Evolutionary conservation across 352 stramenopile species (phyloP).

Genomic region (Phytophthora colocasiae): DNA sequence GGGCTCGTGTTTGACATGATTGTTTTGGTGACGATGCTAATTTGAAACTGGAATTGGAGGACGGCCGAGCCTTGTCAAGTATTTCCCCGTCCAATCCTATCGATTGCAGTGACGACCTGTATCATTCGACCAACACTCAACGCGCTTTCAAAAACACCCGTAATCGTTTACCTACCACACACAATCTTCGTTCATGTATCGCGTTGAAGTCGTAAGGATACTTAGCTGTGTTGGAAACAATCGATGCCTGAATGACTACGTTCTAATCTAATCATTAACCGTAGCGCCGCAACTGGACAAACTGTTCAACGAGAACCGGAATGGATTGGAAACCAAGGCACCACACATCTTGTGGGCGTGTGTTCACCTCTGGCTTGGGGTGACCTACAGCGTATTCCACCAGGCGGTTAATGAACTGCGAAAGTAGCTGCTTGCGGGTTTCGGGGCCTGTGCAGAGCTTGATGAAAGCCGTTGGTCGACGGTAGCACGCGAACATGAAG

Average conservation of each 20-base stretch:
- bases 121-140: conserved; percentile 12
- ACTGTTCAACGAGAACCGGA: conserved; percentile 38
- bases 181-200: no score
- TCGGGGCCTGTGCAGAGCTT: conserved; percentile 39
- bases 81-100: conserved; percentile 13
- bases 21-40: background rate
- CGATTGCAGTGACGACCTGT: conserved; percentile 3
- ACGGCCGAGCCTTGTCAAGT: background rate
- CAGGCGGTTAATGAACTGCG: conserved; percentile 46
- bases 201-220: no score
- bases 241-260: conserved; percentile 1
- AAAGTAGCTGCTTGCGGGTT: conserved; percentile 48
- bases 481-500: conserved; percentile 42
- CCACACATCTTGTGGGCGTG: conserved; percentile 16
- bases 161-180: no score
- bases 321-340: conserved; percentile 39
- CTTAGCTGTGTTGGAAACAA: no score
- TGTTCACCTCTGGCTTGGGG: conserved; percentile 25
- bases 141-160: no score
- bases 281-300: conserved; percentile 29
- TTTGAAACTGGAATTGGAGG: conserved; percentile 2
- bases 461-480: conserved; percentile 41
- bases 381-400: conserved; percentile 38
- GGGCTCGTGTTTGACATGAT: conserved; percentile 1
- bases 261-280: conserved; percentile 7